These are phyloP conservation scores for Paramecium caudatum DNA, from an alignment of 73 alveolate species.

Conservation along the genomic window DNA sequence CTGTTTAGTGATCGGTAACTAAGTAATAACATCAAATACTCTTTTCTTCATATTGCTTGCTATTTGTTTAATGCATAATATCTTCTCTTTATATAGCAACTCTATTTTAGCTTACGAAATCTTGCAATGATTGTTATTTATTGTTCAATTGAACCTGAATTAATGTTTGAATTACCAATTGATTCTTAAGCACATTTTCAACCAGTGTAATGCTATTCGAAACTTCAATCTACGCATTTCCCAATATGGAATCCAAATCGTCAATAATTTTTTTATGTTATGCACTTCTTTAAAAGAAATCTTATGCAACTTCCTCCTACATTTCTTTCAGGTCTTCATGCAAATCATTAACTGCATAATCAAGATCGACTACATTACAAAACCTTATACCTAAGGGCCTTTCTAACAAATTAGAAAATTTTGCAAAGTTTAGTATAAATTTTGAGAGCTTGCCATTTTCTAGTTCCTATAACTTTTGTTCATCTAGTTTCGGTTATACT, in stretches of 20 bases:
- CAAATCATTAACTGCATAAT: conserved; percentile 55
- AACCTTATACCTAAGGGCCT: conserved; percentile 6
- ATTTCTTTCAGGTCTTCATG: conserved; percentile 43
- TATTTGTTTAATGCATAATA: background rate
- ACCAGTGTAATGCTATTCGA: conserved; percentile 28
- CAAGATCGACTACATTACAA: conserved; percentile 20
- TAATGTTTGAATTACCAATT: background rate
- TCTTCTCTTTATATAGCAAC: conserved; percentile 45
- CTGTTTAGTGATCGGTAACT: conserved; percentile 63
- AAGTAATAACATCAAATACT: conserved; percentile 18
- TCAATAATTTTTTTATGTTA: conserved; percentile 50
- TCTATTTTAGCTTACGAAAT: conserved; percentile 46
- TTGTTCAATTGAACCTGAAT: conserved; percentile 36
- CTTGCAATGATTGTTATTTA: background rate
- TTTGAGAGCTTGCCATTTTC: conserved; percentile 12
- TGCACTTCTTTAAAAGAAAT: conserved; percentile 49
- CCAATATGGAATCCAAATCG: conserved; percentile 20
- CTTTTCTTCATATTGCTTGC: conserved; percentile 52
- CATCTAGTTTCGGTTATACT: conserved; percentile 28
- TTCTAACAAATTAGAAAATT: conserved; percentile 22
- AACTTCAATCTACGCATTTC: conserved; percentile 67
- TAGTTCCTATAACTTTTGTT: background rate
- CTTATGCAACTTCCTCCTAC: conserved; percentile 34
- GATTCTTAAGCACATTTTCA: conserved; percentile 21
- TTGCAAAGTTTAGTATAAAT: conserved; percentile 45